Base-by-base conservation (phyloP, 2,329 filamentous ascomycete genomes). In the Monosporascus sp. region DNA sequence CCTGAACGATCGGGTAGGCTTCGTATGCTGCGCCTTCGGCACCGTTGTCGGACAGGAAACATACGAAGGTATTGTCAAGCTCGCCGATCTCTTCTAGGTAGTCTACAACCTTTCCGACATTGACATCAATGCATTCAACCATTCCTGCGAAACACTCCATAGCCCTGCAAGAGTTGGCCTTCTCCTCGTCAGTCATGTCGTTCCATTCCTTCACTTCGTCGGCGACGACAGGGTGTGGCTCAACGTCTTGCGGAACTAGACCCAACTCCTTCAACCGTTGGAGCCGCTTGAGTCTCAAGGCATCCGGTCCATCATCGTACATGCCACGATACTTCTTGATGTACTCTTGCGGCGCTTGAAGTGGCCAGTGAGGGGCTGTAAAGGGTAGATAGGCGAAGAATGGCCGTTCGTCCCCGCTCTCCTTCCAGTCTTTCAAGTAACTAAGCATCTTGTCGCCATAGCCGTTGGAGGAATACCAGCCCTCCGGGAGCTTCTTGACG, bases 81-180 rank as follows among this genome's bases (percentile, higher is more conserved):
- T 86, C 82, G 52, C 75, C 79, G 2, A 75, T 79, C 44, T 74
- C 63, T 52, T 79, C 70, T 3, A 85, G 73, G 58, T 84, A 79
- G 37, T 80, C 70, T 22, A 84, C 68, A 2, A 85, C 77, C 52
- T 79, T 79, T 38, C 82, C 82, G 18, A 87, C 75, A 54, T 84
- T 82, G 53, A 65, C 64, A 59, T 87, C 83, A 50, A 85, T 84
- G 49, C 72, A 73, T 52, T 85, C 81, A 3, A 85, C 82, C 80
- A 87, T 86, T 14, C 73, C 83, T 0, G 83, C 82, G 54, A 80
- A 87, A 3, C 80, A 76, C 60, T 85, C 82, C 82, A 84, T 84
- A 0, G 79, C 76, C 24, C 70, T 75, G 59, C 65, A 74, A 8
- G 79, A 81, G 52, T 75, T 75, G 3, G 69, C 69, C 50, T 69